phyloP scores from a whole-genome alignment of 225 moss, liverwort and hornwort genomes.

The Sphagnum contortum region DNA sequence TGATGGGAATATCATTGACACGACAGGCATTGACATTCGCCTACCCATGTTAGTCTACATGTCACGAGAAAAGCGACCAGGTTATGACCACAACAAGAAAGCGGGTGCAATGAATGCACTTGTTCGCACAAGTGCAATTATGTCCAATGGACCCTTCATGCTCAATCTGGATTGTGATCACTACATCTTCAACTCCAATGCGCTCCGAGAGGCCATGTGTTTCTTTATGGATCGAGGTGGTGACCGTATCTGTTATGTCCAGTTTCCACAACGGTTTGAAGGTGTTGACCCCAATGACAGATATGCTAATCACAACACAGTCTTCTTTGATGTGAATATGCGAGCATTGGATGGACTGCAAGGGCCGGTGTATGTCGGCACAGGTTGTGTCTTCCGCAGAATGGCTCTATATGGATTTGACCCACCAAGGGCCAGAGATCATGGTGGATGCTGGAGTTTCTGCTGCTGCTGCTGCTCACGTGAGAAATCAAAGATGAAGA shows the following conservation, averaged over 20 bases:
- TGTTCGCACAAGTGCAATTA: slow-evolving; percentile 86
- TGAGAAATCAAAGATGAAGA: slow-evolving; percentile 31
- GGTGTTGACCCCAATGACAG: slow-evolving; percentile 91
- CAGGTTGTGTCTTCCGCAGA: slow-evolving; percentile 73
- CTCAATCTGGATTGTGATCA: slow-evolving; percentile 91
- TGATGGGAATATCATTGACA: slow-evolving; percentile 84
- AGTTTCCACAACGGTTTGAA: slow-evolving; percentile 88
- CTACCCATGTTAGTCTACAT: slow-evolving; percentile 91
- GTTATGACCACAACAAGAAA: slow-evolving; percentile 96
- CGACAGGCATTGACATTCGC: slow-evolving; percentile 70
- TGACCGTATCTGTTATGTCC: slow-evolving; percentile 61
- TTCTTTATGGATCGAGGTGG: slow-evolving; percentile 88
- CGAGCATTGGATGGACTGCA: slow-evolving; percentile 79
- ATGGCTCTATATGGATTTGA: slow-evolving; percentile 82
- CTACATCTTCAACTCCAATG: slow-evolving; percentile 73
- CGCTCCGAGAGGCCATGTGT: slow-evolving; percentile 83
- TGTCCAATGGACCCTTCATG: slow-evolving; percentile 90
- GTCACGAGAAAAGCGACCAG: slow-evolving; percentile 87
- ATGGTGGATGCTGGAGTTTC: slow-evolving; percentile 41
- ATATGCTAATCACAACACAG: slow-evolving; percentile 87
- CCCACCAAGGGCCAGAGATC: slow-evolving; percentile 54
- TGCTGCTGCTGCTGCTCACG: slow-evolving; percentile 27
- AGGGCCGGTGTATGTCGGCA: slow-evolving; percentile 87
- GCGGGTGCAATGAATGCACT: slow-evolving; percentile 93
- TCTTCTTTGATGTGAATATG: slow-evolving; percentile 98